Conservation (phyloP, 164 flowering plant species). For the Chloranthus sessilifolius region DNA sequence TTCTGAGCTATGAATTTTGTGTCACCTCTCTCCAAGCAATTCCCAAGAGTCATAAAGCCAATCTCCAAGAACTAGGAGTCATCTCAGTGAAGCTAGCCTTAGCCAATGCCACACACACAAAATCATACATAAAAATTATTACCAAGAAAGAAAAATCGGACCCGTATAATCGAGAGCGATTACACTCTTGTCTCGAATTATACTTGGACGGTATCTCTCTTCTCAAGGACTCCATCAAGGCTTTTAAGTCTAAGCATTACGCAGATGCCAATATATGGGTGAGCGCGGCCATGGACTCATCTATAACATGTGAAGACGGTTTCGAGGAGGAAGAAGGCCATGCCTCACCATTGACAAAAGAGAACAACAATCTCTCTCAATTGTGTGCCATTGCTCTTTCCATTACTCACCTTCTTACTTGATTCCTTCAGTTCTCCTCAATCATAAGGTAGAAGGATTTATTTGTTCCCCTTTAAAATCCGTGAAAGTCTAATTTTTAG, state of each 20-base stretch:
- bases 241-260: slow-evolving; percentile 14
- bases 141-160: slow-evolving; percentile 4
- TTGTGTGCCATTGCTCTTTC: slow-evolving; percentile 38
- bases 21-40: slow-evolving; percentile 17
- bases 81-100: slow-evolving; percentile 35
- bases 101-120: slow-evolving; percentile 26
- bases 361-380: slow-evolving; percentile 29
- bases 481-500: too few relatives aligned
- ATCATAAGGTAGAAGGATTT: too few relatives aligned
- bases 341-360: slow-evolving; percentile 28
- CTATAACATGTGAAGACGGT: slow-evolving; percentile 30
- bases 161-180: slow-evolving; percentile 8
- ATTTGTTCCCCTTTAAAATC: too few relatives aligned
- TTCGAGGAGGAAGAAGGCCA: slow-evolving; percentile 19
- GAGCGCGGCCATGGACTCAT: slow-evolving; percentile 30
- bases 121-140: slow-evolving; percentile 17
- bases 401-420: slow-evolving; percentile 13
- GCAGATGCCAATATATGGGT: slow-evolving; percentile 17
- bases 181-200: slow-evolving; percentile 32
- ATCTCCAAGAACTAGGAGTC: slow-evolving; percentile 30
- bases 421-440: too few relatives aligned
- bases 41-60: slow-evolving; percentile 23
- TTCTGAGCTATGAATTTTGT: slow-evolving; percentile 23
- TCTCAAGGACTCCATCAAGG: slow-evolving; percentile 19
- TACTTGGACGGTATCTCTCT: slow-evolving; percentile 23